Evolutionary conservation across 2,329 filamentous ascomycete genomes (phyloP).

Genomic region (Pseudogymnoascus verrucosus): DNA sequence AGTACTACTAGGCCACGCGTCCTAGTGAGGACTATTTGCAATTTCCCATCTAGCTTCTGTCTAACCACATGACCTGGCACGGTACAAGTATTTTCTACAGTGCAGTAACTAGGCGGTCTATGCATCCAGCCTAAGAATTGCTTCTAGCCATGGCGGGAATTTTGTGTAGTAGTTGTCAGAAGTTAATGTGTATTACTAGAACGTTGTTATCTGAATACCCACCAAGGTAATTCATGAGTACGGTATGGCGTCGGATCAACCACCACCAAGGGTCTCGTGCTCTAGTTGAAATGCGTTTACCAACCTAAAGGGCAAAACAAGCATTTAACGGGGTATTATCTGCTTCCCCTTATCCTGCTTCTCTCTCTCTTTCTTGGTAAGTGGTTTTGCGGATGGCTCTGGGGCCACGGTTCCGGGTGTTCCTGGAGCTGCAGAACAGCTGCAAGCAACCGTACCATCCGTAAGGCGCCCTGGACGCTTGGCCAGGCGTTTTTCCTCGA

Average conservation of each 20-base stretch:
- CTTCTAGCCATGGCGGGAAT: neutral
- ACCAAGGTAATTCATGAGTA: neutral
- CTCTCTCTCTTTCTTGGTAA: constrained; percentile 83
- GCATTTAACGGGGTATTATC: constrained; percentile 24
- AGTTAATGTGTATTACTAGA: neutral
- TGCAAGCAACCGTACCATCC: constrained; percentile 41
- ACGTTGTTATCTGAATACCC: neutral
- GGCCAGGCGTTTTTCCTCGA: constrained; percentile 63
- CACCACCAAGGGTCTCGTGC: neutral
- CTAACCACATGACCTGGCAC: no score
- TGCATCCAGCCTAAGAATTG: no score
- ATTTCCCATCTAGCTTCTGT: no score
- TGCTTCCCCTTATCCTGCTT: constrained; percentile 65
- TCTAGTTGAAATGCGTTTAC: neutral
- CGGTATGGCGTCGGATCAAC: neutral
- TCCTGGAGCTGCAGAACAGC: constrained; percentile 43
- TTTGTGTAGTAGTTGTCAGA: neutral
- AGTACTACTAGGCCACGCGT: no score
- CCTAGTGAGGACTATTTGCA: no score
- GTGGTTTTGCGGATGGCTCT: constrained; percentile 57
- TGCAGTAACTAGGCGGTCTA: no score
- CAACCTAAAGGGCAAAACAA: neutral
- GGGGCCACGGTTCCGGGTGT: constrained; percentile 56
- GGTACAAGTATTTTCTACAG: no score
- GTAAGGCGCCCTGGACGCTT: constrained; percentile 56